Evolutionary conservation across 495 filamentous ascomycete species (phyloP).

Genomic region (Talaromyces ruber): DNA sequence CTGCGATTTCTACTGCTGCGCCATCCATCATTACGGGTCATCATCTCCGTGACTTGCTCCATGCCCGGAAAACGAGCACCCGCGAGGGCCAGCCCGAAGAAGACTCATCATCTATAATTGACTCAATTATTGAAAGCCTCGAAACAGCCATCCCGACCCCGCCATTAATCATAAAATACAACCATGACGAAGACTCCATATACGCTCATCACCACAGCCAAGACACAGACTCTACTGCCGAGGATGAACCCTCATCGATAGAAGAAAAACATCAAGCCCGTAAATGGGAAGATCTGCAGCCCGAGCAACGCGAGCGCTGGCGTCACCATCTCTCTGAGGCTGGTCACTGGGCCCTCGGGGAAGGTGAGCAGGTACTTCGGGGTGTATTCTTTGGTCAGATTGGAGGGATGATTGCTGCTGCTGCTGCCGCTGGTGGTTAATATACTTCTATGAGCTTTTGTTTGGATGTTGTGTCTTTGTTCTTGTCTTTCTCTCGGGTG

Average conservation of each 20-base stretch:
- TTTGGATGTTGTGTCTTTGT: neutral
- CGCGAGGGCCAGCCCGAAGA: neutral
- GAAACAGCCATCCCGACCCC: neutral
- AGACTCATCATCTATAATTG: neutral
- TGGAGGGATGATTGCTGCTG: conserved; percentile 47
- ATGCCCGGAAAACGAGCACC: conserved; percentile 5
- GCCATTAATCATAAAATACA: conserved; percentile 1
- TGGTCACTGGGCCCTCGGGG: conserved; percentile 62
- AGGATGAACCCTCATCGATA: conserved; percentile 1
- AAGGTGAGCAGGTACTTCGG: conserved; percentile 65
- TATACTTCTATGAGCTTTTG: neutral
- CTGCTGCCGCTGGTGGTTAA: conserved; percentile 30
- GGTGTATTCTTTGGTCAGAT: conserved; percentile 68
- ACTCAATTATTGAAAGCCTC: neutral
- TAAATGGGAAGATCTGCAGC: conserved; percentile 59
- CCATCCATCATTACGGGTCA: neutral
- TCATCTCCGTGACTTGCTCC: conserved; percentile 11
- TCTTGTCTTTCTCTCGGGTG: neutral
- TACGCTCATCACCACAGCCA: neutral
- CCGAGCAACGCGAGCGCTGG: conserved; percentile 55
- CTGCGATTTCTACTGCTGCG: neutral
- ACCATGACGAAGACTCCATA: neutral
- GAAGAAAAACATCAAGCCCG: conserved; percentile 20
- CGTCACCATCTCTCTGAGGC: conserved; percentile 57
- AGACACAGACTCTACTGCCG: conserved; percentile 3